A percentile compares a stretch with the other conserved stretches of the same genome.
Conservation (phyloP, 2,329 filamentous ascomycete genomes). For the Talaromyces sp. region DNA sequence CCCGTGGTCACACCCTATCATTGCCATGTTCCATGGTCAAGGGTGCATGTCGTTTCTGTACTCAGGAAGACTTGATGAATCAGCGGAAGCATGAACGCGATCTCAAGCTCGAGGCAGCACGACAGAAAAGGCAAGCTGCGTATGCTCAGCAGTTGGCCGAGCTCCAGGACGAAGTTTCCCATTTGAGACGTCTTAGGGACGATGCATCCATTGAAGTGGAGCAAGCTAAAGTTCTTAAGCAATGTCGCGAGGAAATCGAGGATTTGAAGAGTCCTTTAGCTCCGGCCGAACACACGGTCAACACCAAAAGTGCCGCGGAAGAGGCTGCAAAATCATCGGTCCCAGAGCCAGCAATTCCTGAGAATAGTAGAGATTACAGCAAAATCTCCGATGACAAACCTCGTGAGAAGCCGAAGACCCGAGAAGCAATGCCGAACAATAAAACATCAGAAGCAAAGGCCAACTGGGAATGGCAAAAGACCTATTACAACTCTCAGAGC, state of each 20-base stretch:
- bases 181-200: slow-evolving; percentile 13
- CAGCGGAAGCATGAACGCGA: slow-evolving; percentile 48
- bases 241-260: background rate
- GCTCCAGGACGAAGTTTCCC: slow-evolving; percentile 18
- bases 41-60: slow-evolving; percentile 47
- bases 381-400: background rate
- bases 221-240: slow-evolving; percentile 14
- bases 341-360: background rate
- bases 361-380: background rate
- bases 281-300: background rate
- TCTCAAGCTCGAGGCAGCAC: slow-evolving; percentile 35
- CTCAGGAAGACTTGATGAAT: slow-evolving; percentile 21
- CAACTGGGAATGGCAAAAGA: slow-evolving; percentile 61
- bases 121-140: slow-evolving; percentile 15
- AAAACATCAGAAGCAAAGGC: slow-evolving; percentile 29
- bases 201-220: slow-evolving; percentile 17
- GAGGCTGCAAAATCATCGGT: background rate
- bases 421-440: background rate
- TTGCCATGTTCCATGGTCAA: slow-evolving; percentile 42
- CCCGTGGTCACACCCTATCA: slow-evolving; percentile 43
- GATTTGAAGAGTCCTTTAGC: background rate
- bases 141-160: slow-evolving; percentile 20
- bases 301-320: background rate
- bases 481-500: slow-evolving; percentile 46
- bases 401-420: background rate